Base-by-base conservation (phyloP, 148 eudicot genomes). In the Chenopodium berlandieri region DNA sequence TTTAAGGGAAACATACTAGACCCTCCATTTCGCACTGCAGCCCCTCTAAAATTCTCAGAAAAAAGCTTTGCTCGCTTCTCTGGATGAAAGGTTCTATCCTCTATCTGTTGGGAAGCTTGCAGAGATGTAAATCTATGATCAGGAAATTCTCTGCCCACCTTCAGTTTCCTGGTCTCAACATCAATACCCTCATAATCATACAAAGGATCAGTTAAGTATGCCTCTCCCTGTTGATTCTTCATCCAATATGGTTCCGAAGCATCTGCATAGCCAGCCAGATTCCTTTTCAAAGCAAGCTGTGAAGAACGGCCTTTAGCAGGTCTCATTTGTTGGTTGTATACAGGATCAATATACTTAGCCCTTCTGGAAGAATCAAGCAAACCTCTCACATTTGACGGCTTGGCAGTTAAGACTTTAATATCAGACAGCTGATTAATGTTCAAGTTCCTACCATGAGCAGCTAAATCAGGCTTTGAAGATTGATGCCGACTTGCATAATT, bases 351-450 rank as follows among this genome's bases (percentile, higher is more conserved):
- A 82, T 85, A 87, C 85, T 86, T 88, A 48, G 71, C 81, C 84
- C 90, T 92, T 37, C 82, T 87, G 19, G 91, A 84, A 81, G 82
- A 78, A 76, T 86, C 94, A 78, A 85, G 78, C 12, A 90, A 48
- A 34, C 48, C 78, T 87, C 89, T 89, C 25, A 83, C 56, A 84
- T 85, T 89, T 75, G 94, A 83, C 76, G 99, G 97, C 83, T 87
- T 92, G 70, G 99, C 82, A 66, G 95, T 94, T 78, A 94, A 85
- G 56, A 94, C 84, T 81, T 85, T 88, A 67, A 94, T 94, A 78
- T 94, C 99, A 0, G 99, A 94, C 79, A 96, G 81, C 84, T 94
- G 89, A 85, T 91, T 91, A 68, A 96, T 92, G 74, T 85, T 86
- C 84, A 84, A 76, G 62, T 88, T 92, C 77, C 89, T 78, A 77